A percentile compares a stretch with the other conserved stretches of the same genome.
phyloP scores from a whole-genome alignment of 2,329 filamentous ascomycete genomes.

The Fusarium nisikadoi region DNA sequence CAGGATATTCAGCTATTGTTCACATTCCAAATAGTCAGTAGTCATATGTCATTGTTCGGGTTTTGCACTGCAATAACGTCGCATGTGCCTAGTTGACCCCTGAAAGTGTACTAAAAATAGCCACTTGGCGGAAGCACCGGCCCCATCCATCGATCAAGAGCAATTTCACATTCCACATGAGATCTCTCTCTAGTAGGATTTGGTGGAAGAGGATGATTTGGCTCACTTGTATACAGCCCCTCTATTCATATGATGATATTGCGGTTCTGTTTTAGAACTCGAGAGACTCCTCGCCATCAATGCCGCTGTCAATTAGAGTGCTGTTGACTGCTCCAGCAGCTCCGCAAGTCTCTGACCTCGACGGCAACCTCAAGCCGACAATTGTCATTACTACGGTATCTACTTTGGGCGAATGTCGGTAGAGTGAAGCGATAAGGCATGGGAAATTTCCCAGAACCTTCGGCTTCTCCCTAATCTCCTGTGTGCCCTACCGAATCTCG shows the following conservation, averaged over 20 bases:
- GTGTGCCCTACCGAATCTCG: not conserved
- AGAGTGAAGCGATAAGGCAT: no score
- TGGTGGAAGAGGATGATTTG: no score
- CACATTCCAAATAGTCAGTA: not conserved
- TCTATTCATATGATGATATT: no score
- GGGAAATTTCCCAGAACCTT: not conserved
- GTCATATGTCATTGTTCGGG: not conserved
- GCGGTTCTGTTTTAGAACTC: no score
- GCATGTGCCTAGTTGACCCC: not conserved
- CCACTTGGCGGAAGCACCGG: not conserved
- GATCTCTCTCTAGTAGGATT: not conserved
- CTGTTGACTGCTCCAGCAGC: no score
- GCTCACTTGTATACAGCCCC: no score
- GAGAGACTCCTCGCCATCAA: no score
- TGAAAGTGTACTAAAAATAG: not conserved
- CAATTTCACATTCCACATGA: not conserved
- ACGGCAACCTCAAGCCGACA: no score
- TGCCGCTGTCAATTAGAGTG: no score
- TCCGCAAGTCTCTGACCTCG: no score
- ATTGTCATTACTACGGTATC: accelerated
- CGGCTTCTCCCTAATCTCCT: not conserved
- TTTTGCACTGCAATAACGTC: not conserved
- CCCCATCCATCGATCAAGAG: not conserved
- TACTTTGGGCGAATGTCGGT: accelerated
- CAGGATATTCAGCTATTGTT: not conserved